Base-by-base conservation (phyloP, 2,329 filamentous ascomycete species). In the Lizonia empirigonia region DNA sequence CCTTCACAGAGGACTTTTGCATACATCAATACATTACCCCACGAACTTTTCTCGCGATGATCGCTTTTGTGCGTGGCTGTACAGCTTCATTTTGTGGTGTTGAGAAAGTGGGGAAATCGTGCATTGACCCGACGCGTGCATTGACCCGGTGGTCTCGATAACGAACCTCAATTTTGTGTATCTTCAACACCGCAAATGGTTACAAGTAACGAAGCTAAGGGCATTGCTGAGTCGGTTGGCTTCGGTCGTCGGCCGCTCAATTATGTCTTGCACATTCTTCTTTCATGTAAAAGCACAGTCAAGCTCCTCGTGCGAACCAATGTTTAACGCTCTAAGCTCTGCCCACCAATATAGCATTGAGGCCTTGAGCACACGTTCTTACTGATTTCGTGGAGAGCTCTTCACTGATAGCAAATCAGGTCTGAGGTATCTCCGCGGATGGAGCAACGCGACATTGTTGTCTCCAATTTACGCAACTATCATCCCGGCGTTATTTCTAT, bases 301-400 rank as follows among this genome's bases (percentile, higher is more conserved):
- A 50, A 54, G 40, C 41, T 40, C 45, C 41, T 6, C 45, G 12
- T 36, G 15, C 40, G 33, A 39, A 34, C 29, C 24, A 12, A 35
- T 12, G 26, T 15, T 32, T 19, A 36, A 32, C 16, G 37, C 9
- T 33, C 20, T 29, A 32, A 20, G 5, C 33, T 27, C 12, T 18
- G 13, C 2, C 35, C 12, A 36, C 46, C 51, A 54, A 54, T 54
- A 34, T 38, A 20, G n/a, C n/a, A 29, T 10, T 10, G 27, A 26
- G 24, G 29, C 39, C n/a, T 34, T 34, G 38, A n/a, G 33, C 30
- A 44, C 50, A 53, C 50, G 50, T 53, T 53, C 34, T 40, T 29
- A n/a, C 32, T 36, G 29, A 5, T 36, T 30, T 29, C 23, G 24
- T 26, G 24, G 7, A 29, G 3, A 36, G 26, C 9, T 38, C 20